phyloP scores from a whole-genome alignment of 192 early-diverging fungal genomes.

The Blastocladiella britannica region DNA sequence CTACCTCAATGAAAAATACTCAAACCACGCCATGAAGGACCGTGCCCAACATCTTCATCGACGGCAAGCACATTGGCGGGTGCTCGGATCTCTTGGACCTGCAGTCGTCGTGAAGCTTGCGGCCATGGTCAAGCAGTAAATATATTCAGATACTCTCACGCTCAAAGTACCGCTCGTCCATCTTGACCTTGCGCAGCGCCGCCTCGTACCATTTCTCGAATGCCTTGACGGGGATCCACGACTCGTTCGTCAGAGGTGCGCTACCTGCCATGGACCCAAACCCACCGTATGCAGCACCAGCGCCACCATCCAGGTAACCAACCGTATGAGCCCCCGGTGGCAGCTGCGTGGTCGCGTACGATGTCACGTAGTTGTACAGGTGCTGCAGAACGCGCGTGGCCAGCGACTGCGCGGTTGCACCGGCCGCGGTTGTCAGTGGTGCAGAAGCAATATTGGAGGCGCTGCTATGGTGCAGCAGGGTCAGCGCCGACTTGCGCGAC shows the following conservation, averaged over 20 bases:
- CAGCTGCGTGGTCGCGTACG: constrained; percentile 30
- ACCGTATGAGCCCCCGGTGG: constrained; percentile 29
- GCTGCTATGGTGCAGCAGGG: no score
- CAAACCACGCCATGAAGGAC: no score
- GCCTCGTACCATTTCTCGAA: constrained; percentile 67
- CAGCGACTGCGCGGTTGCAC: constrained; percentile 29
- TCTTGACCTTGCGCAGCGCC: constrained; percentile 48
- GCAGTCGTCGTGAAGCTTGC: no score
- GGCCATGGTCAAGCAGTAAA: no score
- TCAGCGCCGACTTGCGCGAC: no score
- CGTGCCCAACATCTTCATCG: constrained; percentile 54
- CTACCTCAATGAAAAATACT: no score
- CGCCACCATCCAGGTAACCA: constrained; percentile 25
- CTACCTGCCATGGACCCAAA: constrained; percentile 11
- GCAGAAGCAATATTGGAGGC: no score
- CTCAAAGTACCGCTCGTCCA: constrained; percentile 34
- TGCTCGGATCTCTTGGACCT: neutral
- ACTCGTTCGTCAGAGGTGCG: constrained; percentile 6
- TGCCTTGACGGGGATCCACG: constrained; percentile 38
- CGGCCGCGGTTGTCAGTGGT: no score
- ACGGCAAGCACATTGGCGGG: constrained; percentile 4
- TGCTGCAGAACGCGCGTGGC: constrained; percentile 39
- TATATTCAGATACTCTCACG: no score
- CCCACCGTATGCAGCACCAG: constrained; percentile 14
- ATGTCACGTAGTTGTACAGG: constrained; percentile 56